Evolutionary conservation across 208 protist genomes (phyloP), one percentile per base, ranked within the genome.

Genomic region (Trypanosoma cruzi): DNA sequence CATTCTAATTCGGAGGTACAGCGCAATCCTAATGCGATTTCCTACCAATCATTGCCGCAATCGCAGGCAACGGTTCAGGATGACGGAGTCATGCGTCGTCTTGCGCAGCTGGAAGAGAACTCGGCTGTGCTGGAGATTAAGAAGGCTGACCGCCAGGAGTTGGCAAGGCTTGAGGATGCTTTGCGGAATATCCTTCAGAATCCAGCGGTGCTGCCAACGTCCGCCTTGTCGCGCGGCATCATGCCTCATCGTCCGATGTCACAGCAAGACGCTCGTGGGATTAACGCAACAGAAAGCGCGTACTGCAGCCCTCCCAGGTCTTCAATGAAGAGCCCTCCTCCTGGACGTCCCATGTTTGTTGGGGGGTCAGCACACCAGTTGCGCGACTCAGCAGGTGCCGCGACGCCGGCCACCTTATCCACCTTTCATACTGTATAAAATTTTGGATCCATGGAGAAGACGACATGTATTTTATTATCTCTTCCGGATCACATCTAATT

Each of bases 61-160:
- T 1, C 68, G 70, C 24, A 73, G 82, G 37, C 64, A n/a, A 52
- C 86, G 24, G 79, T 79, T 50, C 75, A 71, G 1, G 79, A 85
- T 26, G 85, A 89, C 29, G 85, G 76, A 16, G 71, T 93, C 52
- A 75, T 75, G 32, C 78, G 75, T n/a, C 87, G 90, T 53, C 72
- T 96, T 37, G 73, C 54, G n/a, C 78, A 88, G 71, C 42, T 92
- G 37, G 87, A 96, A 80, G 84, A 92, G 72, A 86, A 85, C 59
- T 50, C 72, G 6, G 78, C 86, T 31, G 78, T 87, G 34, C 69
- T 96, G 18, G 86, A 96, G 62, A 52, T 83, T 11, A 85, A 89
- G 58, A 96, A 96, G 72, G 90, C 84, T 28, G 88, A 94, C 58
- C 83, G 86, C 48, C 52, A 37, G 40, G 88, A 96, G 80, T 60